Evolutionary conservation across 768 basidiomycete species (phyloP).

Genomic region (Clitopilus hobsonii): DNA sequence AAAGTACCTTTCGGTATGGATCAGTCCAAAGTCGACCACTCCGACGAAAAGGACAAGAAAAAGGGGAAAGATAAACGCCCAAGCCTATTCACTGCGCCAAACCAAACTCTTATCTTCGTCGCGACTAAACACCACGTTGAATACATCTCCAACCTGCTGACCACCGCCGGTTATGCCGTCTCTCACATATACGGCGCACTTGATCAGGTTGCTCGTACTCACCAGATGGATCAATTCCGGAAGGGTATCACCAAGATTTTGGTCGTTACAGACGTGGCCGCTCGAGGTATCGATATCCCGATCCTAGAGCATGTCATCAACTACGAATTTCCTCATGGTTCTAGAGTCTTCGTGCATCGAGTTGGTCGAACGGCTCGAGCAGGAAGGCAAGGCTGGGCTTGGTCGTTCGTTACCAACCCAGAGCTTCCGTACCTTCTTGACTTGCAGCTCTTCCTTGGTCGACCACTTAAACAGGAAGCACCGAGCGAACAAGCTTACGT

Average conservation of each 20-base stretch:
- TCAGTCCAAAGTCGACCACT: conserved; percentile 22
- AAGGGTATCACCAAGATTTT: conserved; percentile 74
- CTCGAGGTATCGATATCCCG: conserved; percentile 97
- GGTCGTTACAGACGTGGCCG: conserved; percentile 97
- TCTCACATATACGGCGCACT: conserved; percentile 96
- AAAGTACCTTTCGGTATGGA: conserved; percentile 59
- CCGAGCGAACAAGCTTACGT: conserved; percentile 61
- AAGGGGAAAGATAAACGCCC: conserved; percentile 50
- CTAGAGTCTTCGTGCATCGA: conserved; percentile 92
- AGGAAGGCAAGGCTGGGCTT: conserved; percentile 93
- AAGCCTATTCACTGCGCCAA: conserved; percentile 56
- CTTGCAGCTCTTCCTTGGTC: conserved; percentile 86
- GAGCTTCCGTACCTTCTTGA: conserved; percentile 92
- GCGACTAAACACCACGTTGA: conserved; percentile 99
- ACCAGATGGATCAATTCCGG: conserved; percentile 90
- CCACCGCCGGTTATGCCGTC: conserved; percentile 78
- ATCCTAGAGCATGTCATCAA: conserved; percentile 95
- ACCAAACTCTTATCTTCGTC: conserved; percentile 92
- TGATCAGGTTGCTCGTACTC: conserved; percentile 84
- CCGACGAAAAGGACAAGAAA: conserved; percentile 29
- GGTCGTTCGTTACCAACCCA: conserved; percentile 83
- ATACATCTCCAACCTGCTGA: conserved; percentile 77
- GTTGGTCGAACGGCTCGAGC: conserved; percentile 96
- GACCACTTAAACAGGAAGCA: conserved; percentile 61
- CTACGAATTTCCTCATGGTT: conserved; percentile 95